Conservation (phyloP, 176 grass and related monocot species). For the Canna indica region DNA sequence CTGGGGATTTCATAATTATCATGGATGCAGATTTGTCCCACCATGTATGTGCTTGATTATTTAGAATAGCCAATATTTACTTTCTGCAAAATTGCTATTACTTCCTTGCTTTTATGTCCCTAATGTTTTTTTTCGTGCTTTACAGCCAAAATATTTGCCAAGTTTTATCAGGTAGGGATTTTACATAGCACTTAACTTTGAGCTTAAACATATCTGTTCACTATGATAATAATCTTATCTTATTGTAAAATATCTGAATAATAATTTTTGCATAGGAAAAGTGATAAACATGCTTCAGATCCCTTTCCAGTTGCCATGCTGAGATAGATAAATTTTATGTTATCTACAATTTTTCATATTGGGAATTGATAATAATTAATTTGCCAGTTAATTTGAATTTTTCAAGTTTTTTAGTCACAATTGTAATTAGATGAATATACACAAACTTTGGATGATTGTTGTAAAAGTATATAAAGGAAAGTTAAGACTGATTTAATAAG, state of each 20-base stretch:
- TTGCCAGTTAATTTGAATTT: neutral
- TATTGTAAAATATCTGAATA: neutral
- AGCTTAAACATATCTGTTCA: too few species aligned
- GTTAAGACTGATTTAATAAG: neutral
- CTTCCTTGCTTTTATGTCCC: slow-evolving; percentile 20
- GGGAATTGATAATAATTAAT: neutral
- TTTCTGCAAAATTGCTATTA: slow-evolving; percentile 26
- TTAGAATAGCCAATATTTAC: neutral
- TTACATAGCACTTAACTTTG: neutral
- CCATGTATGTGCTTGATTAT: slow-evolving; percentile 41
- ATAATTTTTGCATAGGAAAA: neutral
- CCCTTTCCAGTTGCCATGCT: neutral
- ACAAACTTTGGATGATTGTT: neutral
- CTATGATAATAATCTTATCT: neutral
- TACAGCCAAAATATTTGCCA: slow-evolving; percentile 94
- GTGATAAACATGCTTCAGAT: neutral
- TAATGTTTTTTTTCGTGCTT: slow-evolving; percentile 5
- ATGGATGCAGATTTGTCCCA: slow-evolving; percentile 98
- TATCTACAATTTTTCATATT: neutral
- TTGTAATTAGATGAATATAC: neutral
- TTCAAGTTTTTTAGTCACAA: neutral
- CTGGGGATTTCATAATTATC: slow-evolving; percentile 77
- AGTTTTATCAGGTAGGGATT: slow-evolving; percentile 73
- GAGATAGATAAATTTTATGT: neutral
- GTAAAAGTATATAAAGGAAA: neutral